Evolutionary conservation across 495 filamentous ascomycete species (phyloP).

Genomic region (Lepidopterella palustris): DNA sequence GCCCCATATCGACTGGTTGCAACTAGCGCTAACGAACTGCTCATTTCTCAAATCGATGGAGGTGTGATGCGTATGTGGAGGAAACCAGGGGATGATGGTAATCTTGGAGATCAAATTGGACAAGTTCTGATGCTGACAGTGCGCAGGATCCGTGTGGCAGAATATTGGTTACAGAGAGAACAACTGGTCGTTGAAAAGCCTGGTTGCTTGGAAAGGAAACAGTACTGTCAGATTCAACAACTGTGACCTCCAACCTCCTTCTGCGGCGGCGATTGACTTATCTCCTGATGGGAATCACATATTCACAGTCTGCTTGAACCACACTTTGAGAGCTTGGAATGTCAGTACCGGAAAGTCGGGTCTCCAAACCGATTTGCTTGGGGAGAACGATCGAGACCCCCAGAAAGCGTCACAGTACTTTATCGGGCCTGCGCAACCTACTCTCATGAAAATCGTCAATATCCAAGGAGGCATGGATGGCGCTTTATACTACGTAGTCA

Average conservation of each 20-base stretch:
- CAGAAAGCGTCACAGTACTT: conserved; percentile 59
- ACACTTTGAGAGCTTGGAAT: conserved; percentile 83
- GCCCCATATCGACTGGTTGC: conserved; percentile 72
- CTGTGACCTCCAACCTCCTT: conserved; percentile 57
- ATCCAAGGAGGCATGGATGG: conserved; percentile 46
- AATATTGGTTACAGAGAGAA: conserved; percentile 74
- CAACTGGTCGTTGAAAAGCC: conserved; percentile 66
- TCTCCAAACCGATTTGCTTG: conserved; percentile 65
- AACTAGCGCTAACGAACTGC: conserved; percentile 60
- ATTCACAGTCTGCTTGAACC: conserved; percentile 80
- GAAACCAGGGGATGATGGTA: conserved; percentile 60
- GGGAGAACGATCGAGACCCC: conserved; percentile 42
- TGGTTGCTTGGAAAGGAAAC: conserved; percentile 63
- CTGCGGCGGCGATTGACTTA: conserved; percentile 55
- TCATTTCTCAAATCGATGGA: conserved; percentile 78
- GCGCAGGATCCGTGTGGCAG: conserved; percentile 57
- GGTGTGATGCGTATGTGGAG: conserved; percentile 66
- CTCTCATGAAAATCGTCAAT: conserved; percentile 66
- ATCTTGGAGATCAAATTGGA: conserved; percentile 13
- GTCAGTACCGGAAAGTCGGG: conserved; percentile 63
- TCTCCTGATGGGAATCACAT: conserved; percentile 63
- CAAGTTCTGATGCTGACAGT: conserved; percentile 8
- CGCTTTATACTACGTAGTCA: conserved; percentile 66
- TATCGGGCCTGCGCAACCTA: conserved; percentile 69
- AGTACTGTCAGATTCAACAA: conserved; percentile 60